These are phyloP conservation scores for Glycine soja DNA, from an alignment of 306 rosid genomes.

Conservation along the genomic window DNA sequence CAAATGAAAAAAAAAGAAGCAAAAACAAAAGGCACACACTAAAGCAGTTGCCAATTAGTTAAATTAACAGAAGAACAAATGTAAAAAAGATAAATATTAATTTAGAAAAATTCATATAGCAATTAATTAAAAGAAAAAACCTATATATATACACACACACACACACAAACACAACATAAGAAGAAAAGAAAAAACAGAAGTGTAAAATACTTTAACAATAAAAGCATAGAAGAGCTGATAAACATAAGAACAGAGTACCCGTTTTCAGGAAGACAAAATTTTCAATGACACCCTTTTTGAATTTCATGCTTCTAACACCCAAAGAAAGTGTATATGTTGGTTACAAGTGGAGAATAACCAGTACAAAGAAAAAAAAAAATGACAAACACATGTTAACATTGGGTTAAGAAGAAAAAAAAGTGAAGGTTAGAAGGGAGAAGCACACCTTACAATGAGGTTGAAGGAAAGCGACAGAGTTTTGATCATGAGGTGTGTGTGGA, in stretches of 20 bases:
- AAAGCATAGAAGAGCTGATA: background rate
- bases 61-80: background rate
- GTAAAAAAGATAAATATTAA: conserved; percentile 1
- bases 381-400: background rate
- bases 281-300: background rate
- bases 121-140: conserved; percentile 23
- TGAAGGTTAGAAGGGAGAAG: conserved; percentile 28
- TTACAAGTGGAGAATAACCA: conserved; percentile 24
- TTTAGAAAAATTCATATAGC: background rate
- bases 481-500: conserved; percentile 48
- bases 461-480: conserved; percentile 50
- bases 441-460: conserved; percentile 56
- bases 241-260: conserved; percentile 38
- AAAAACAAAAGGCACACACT: background rate
- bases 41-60: background rate
- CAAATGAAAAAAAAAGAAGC: background rate
- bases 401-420: background rate
- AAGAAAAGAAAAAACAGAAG: too few relatives aligned
- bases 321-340: background rate
- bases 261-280: conserved; percentile 30
- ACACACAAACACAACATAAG: background rate
- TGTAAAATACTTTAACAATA: background rate
- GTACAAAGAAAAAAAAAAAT: background rate
- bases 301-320: background rate
- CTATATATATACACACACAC: background rate